These are phyloP conservation scores for Candida rishiriensis DNA, from an alignment of 805 yeast species.

Conservation along the genomic window DNA sequence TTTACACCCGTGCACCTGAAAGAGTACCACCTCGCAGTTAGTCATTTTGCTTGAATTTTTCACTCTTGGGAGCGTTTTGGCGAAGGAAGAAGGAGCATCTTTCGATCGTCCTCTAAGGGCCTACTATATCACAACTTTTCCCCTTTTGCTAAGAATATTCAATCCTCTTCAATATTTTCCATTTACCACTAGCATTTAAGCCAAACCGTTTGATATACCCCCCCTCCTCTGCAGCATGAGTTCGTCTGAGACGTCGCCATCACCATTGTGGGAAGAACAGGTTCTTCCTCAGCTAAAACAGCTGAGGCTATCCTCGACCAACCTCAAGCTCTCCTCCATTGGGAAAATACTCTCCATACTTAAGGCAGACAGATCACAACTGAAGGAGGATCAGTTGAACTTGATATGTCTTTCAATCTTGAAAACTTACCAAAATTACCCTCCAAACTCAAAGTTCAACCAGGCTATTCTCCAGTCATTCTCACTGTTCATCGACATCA, in stretches of 20 bases:
- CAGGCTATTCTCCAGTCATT: constrained; percentile 38
- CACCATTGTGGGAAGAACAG: constrained; percentile 4
- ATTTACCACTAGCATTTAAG: neutral
- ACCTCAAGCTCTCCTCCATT: constrained; percentile 32
- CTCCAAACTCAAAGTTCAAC: constrained; percentile 48
- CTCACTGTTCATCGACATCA: constrained; percentile 28
- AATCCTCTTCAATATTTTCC: too few relatives aligned
- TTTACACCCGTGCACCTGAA: neutral
- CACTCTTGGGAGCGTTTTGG: constrained; percentile 1
- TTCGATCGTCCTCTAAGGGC: too few relatives aligned
- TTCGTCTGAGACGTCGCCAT: neutral
- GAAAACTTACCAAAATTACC: constrained; percentile 42
- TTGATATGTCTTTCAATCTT: constrained; percentile 35
- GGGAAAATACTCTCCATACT: constrained; percentile 27
- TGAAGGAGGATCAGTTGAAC: constrained; percentile 21
- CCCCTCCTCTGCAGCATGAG: neutral
- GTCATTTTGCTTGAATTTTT: neutral
- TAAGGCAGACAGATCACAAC: constrained; percentile 12
- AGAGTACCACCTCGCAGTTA: too few relatives aligned
- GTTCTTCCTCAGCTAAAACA: constrained; percentile 14
- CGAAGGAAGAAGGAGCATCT: too few relatives aligned
- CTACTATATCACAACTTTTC: neutral
- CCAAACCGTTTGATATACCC: too few relatives aligned
- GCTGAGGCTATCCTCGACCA: constrained; percentile 32
- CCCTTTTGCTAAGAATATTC: too few relatives aligned